Evolutionary conservation across 2,329 filamentous ascomycete genomes (phyloP), one percentile per base, ranked within the genome.

Genomic region (Keithomyces neogunnii): DNA sequence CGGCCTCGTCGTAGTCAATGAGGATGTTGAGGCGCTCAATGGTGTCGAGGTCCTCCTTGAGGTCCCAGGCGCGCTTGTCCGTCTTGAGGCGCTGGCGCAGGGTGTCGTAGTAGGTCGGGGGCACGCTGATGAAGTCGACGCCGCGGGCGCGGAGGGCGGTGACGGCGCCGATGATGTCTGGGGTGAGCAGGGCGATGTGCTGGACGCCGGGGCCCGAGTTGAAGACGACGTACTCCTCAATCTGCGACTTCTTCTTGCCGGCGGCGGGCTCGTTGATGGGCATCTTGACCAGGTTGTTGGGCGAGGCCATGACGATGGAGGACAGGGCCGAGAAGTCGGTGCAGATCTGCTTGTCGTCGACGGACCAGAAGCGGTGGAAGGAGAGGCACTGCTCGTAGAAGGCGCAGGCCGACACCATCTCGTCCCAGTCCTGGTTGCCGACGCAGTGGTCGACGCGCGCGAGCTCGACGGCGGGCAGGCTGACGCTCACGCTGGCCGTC

Each of bases 311-410:
- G 64, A 96, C 92, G 62, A 96, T 84, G 63, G 82, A 88, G 71
- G 85, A 89, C 46, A 96, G 77, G 8, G 92, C 90, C 1, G 86
- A 90, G 78, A 89, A 96, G 65, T 95, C 90, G 58, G 88, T 96
- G 78, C 84, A 89, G 71, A 96, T 95, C 66, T 95, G 83, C 59
- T 82, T 86, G 75, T 96, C 92, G 68, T 96, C 92, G 53, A 96
- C 91, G 50, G 85, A 89, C 92, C 92, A 96, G 84, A 96, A 96
- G 59, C 91, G 88, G 74, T 96, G 90, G 80, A 96, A 96, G 50
- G 86, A 86, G 31, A 96, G 86, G 56, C 86, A 88, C 56, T 84
- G 81, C 73, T 96, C 91, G 74, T 96, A 97, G 69, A 88, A 84
- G 51, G 71, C 75, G 64, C 80, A 83, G 36, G 80, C 81, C 10